Conservation (phyloP, 331 rosid species). For the Malus hybrid region DNA sequence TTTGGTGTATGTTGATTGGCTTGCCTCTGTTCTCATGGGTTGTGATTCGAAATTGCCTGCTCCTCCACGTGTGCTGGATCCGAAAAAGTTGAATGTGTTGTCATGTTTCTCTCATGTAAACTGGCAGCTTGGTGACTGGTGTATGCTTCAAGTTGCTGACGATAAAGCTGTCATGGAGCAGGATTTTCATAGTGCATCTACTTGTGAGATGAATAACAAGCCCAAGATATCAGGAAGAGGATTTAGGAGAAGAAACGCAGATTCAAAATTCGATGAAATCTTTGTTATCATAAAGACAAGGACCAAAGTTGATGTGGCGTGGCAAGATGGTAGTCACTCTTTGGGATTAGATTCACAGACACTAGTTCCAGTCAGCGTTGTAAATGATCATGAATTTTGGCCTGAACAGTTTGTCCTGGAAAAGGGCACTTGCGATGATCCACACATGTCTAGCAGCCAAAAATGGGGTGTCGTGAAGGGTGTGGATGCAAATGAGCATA, state of each 20-base stretch:
- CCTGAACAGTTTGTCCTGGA: conserved; percentile 87
- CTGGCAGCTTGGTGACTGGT: conserved; percentile 99
- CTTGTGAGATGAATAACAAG: conserved; percentile 23
- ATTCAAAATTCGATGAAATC: conserved; percentile 41
- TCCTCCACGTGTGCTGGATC: conserved; percentile 63
- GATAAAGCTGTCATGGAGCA: conserved; percentile 24
- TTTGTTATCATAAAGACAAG: conserved; percentile 67
- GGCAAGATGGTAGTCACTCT: conserved; percentile 79
- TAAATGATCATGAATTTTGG: conserved; percentile 80
- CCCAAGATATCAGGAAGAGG: conserved; percentile 32
- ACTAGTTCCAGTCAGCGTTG: conserved; percentile 56
- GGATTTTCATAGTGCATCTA: conserved; percentile 25
- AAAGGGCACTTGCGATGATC: conserved; percentile 68
- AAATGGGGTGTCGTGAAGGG: conserved; percentile 86
- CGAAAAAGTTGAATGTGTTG: conserved; percentile 56
- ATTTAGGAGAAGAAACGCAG: conserved; percentile 26
- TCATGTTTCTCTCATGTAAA: conserved; percentile 76
- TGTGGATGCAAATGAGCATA: conserved; percentile 78
- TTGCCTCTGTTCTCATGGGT: conserved; percentile 47
- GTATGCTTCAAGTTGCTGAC: conserved; percentile 49
- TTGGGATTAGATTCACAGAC: conserved; percentile 57
- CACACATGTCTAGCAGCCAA: conserved; percentile 35
- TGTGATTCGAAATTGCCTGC: conserved; percentile 30
- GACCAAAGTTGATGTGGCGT: conserved; percentile 66
- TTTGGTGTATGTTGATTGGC: conserved; percentile 71